Base-by-base conservation (phyloP, 257 asterid genomes). In the Jacaranda copaia region DNA sequence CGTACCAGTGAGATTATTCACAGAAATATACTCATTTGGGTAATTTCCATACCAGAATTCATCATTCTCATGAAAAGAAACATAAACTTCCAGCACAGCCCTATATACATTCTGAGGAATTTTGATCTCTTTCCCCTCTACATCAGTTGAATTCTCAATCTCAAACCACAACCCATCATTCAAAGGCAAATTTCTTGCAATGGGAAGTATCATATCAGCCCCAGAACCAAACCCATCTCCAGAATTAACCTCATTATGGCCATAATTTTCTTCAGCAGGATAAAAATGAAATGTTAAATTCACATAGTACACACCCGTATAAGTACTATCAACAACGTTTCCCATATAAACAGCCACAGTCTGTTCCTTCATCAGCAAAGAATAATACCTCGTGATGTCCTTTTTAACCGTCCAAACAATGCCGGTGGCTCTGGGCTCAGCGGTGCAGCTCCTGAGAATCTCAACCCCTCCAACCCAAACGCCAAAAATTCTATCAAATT, bases 391-490 rank as follows among this genome's bases (percentile, higher is more conserved):
- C 8, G 94, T 89, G 38, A 89, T 80, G 72, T 87, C 94, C 82
- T 87, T 89, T 52, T 73, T 38, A 0, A 91, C 91, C 1, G 91
- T 87, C 97, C 97, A 89, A 18, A 89, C 78, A 67, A 82, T 84
- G 35, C 89, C 89, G 40, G 76, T 68, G 35, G 77, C 53, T 32
- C 74, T 60, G 7, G 87, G 97, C 82, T 92, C 97, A 10, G 96
- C 96, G 42, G 96, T 87, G 65, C 96, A 92, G 81, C 96, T 90
- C 43, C 97, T 77, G 70, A 92, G 82, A 45, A 90, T 63, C 95
- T 92, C 97, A 46, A 85, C 93, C 73, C 97, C 95, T 39, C 88
- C 81, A 56, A 90, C 82, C 97, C 97, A 92, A 77, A 92, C 78
- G 25, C 97, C 93, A 70, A 89, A 89, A 6, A 90, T 90, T 10